Evolutionary conservation across 805 yeast genomes (phyloP).

Genomic region (Jamesozyma spencerorum): DNA sequence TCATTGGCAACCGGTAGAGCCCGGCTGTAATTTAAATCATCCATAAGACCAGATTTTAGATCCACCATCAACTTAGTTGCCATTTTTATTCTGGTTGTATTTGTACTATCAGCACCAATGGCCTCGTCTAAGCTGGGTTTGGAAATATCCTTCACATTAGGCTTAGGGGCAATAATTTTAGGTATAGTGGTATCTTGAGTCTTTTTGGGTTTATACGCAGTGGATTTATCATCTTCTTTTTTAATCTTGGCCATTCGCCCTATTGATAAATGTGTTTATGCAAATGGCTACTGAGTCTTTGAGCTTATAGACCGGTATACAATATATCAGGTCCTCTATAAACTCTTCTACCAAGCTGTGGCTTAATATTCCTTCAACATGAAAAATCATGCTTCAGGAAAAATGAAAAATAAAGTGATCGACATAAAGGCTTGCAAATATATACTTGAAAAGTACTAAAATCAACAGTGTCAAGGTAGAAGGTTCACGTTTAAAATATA

Average conservation of each 20-base stretch:
- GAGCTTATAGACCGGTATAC: too few species aligned
- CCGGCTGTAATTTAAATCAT: conserved; percentile 23
- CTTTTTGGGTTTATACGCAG: too few species aligned
- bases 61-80: conserved; percentile 23
- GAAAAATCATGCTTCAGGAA: background rate
- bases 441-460: background rate
- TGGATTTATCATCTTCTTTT: background rate
- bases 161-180: too few species aligned
- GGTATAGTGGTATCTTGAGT: too few species aligned
- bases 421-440: background rate
- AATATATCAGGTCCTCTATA: too few species aligned
- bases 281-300: too few species aligned
- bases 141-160: too few species aligned
- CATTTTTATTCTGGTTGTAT: conserved; percentile 10
- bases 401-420: background rate
- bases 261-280: too few species aligned
- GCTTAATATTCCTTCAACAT: background rate
- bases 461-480: too few species aligned
- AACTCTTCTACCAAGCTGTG: too few species aligned
- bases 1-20: background rate
- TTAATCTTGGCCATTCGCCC: background rate
- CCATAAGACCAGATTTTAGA: conserved; percentile 24
- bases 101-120: too few species aligned
- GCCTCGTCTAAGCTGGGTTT: too few species aligned
- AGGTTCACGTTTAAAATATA: conserved; percentile 3